phyloP scores from a whole-genome alignment of 2,329 filamentous ascomycete species.

The Didymellaceae sp. region DNA sequence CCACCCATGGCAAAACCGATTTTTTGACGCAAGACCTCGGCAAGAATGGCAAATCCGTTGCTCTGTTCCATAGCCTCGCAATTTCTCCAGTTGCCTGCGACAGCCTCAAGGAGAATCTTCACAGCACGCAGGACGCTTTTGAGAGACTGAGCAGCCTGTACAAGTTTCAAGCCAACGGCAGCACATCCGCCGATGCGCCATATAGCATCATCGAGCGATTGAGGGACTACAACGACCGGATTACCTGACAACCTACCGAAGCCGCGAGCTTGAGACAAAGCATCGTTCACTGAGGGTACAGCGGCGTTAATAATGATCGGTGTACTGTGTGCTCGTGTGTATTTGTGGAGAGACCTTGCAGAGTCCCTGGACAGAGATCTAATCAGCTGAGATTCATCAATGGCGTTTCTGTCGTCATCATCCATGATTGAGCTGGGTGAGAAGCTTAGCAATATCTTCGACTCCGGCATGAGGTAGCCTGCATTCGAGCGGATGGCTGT shows the following conservation, averaged over 20 bases:
- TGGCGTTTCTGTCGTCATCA: conserved; percentile 75
- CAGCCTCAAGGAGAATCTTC: conserved; percentile 82
- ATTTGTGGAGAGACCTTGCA: conserved; percentile 69
- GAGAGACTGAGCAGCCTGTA: conserved; percentile 75
- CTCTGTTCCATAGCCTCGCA: conserved; percentile 98
- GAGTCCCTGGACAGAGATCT: conserved; percentile 77
- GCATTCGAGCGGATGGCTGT: conserved; percentile 86
- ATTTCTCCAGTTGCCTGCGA: conserved; percentile 93
- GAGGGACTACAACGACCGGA: conserved; percentile 80
- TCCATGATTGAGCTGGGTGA: conserved; percentile 81
- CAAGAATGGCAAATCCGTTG: conserved; percentile 89
- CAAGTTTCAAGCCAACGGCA: conserved; percentile 80
- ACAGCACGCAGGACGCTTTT: conserved; percentile 78
- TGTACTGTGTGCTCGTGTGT: conserved; percentile 75
- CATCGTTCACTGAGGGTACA: conserved; percentile 85
- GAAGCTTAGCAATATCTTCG: conserved; percentile 81
- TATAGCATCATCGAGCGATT: conserved; percentile 85
- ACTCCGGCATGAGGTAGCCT: conserved; percentile 79
- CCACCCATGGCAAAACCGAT: conserved; percentile 61
- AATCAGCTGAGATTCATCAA: conserved; percentile 76
- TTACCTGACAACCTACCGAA: conserved; percentile 82
- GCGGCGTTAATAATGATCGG: conserved; percentile 88
- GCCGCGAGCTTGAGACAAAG: conserved; percentile 79
- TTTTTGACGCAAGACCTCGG: conserved; percentile 83
- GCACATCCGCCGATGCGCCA: conserved; percentile 95